These are phyloP conservation scores for Eragrostis tef DNA, from an alignment of 202 grass and related monocot species.

Conservation along the genomic window DNA sequence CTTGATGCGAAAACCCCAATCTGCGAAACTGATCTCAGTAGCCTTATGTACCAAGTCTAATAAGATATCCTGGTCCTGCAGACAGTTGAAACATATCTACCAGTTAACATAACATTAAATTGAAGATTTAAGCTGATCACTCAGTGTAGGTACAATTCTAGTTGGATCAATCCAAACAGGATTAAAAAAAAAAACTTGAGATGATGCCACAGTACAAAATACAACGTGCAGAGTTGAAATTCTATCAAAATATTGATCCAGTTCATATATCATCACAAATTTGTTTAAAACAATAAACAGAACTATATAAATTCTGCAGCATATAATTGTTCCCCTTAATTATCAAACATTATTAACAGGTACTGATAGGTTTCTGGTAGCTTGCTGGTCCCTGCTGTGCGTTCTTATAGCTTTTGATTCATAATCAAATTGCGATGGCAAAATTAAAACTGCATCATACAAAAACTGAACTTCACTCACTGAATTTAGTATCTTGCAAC, in stretches of 20 bases:
- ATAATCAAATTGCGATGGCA: not conserved
- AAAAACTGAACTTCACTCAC: not conserved
- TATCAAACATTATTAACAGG: not conserved
- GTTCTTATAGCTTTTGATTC: slow-evolving; percentile 16
- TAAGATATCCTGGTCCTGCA: slow-evolving; percentile 65
- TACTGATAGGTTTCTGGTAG: not conserved
- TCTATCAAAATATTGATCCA: slow-evolving; percentile 2
- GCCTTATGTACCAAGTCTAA: slow-evolving; percentile 67
- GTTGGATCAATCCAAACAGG: slow-evolving; percentile 16
- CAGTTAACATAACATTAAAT: slow-evolving; percentile 29
- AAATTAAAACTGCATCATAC: slow-evolving; percentile 33
- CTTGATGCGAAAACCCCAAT: slow-evolving; percentile 78
- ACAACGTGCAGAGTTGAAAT: slow-evolving; percentile 1
- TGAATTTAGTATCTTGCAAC: slow-evolving; percentile 7
- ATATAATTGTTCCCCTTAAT: slow-evolving; percentile 16
- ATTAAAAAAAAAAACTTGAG: slow-evolving; percentile 19
- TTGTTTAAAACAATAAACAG: slow-evolving; percentile 4
- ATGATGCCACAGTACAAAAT: not conserved
- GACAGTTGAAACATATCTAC: slow-evolving; percentile 33
- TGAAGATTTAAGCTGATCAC: slow-evolving; percentile 3
- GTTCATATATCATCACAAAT: slow-evolving; percentile 15
- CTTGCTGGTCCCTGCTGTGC: too few relatives aligned
- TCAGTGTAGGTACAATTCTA: slow-evolving; percentile 20
- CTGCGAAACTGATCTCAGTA: slow-evolving; percentile 54
- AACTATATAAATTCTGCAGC: not conserved